These are phyloP conservation scores for Arxiozyma bovina DNA, from an alignment of 1,139 yeast species.

Conservation along the genomic window DNA sequence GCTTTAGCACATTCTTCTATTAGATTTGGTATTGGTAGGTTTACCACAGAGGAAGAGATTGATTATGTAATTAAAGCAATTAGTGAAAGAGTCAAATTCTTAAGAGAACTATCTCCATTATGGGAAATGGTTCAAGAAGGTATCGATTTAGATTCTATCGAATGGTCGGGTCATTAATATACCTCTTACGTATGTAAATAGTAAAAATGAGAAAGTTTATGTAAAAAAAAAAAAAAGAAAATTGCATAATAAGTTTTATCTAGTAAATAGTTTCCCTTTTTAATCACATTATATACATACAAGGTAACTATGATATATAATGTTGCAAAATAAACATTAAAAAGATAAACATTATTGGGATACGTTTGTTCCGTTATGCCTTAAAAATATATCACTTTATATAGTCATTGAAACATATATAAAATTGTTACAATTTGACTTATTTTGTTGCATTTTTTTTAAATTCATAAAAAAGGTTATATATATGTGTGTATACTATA, in stretches of 20 bases:
- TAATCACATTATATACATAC: no score
- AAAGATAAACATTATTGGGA: no score
- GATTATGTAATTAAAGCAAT: slow-evolving; percentile 89
- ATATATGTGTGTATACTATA: no score
- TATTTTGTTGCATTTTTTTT: no score
- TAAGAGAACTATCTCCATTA: slow-evolving; percentile 87
- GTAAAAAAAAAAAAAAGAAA: not conserved
- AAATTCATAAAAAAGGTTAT: not conserved
- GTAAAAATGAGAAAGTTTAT: not conserved
- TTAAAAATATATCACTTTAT: no score
- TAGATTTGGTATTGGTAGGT: slow-evolving; percentile 94
- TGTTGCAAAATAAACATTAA: no score
- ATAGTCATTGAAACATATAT: not conserved
- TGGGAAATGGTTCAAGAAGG: slow-evolving; percentile 99
- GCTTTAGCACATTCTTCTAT: slow-evolving; percentile 96
- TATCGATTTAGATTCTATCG: slow-evolving; percentile 83
- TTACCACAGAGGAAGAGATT: slow-evolving; percentile 91
- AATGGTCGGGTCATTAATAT: slow-evolving; percentile 87
- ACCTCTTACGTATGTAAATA: not conserved
- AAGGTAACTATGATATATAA: no score
- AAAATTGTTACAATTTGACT: not conserved
- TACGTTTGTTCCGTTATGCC: not conserved
- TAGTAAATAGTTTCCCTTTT: not conserved
- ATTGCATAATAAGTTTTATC: not conserved
- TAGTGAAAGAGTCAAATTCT: slow-evolving; percentile 77